A percentile compares a stretch with the other conserved stretches of the same genome.
Evolutionary conservation across 2,329 filamentous ascomycete genomes (phyloP).

Genomic region (Stagonosporopsis vannaccii): DNA sequence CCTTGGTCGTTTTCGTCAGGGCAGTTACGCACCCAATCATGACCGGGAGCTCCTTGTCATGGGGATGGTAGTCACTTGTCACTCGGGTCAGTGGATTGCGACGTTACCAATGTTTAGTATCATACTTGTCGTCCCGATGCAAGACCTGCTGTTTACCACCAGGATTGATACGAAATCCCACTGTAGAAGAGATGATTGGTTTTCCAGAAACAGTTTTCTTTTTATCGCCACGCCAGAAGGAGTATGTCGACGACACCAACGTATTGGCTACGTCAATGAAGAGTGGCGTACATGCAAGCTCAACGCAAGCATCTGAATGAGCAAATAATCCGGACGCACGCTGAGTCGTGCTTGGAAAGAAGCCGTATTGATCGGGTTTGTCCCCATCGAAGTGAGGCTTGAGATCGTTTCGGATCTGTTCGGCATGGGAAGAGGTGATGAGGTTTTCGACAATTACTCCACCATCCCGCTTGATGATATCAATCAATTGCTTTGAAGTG

Average conservation of each 20-base stretch:
- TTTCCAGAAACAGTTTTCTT: not conserved
- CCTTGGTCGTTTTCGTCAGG: not conserved
- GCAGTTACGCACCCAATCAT: not conserved
- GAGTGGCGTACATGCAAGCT: not conserved
- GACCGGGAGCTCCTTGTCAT: not conserved
- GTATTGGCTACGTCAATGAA: not conserved
- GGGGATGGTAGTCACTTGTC: slow-evolving; percentile 2
- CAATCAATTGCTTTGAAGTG: slow-evolving; percentile 1
- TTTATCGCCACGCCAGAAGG: slow-evolving; percentile 1
- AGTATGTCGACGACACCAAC: not conserved
- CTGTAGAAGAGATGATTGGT: not conserved
- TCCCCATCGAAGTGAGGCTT: slow-evolving; percentile 1
- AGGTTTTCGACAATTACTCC: slow-evolving; percentile 1
- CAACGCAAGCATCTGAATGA: not conserved
- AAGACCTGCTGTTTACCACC: slow-evolving; percentile 3
- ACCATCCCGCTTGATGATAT: not conserved
- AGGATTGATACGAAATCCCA: slow-evolving; percentile 1
- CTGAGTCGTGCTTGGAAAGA: slow-evolving; percentile 4
- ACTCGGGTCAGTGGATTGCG: not conserved
- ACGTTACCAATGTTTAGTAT: not conserved
- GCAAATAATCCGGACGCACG: slow-evolving; percentile 1
- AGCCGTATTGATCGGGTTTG: slow-evolving; percentile 1
- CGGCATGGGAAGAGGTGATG: not conserved
- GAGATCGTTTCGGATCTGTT: not conserved
- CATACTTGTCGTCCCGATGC: slow-evolving; percentile 6